Percentiles rank a stretch among this genome's conserved stretches.
These are phyloP conservation scores for Jackrogersella minutella DNA, from an alignment of 495 filamentous ascomycete genomes.

Conservation along the genomic window DNA sequence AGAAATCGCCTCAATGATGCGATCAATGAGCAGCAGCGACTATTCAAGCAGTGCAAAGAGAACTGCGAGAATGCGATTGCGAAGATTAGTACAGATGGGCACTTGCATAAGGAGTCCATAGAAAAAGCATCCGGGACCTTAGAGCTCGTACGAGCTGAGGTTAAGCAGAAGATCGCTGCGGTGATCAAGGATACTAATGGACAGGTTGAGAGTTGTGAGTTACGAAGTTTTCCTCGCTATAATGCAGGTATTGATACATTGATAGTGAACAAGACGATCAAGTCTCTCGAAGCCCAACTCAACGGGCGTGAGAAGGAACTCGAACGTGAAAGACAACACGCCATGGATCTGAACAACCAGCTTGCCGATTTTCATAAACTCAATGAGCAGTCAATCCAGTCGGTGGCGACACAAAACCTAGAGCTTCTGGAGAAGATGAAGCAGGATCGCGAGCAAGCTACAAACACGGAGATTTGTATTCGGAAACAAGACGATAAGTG, in stretches of 20 bases:
- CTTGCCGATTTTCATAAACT: constrained; percentile 40
- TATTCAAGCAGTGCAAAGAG: constrained; percentile 44
- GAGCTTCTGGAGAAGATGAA: constrained; percentile 46
- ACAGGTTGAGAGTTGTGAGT: constrained; percentile 45
- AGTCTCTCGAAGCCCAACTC: constrained; percentile 35
- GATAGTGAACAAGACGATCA: constrained; percentile 44
- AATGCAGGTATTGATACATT: neutral
- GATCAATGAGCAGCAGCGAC: constrained; percentile 50
- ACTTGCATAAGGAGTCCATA: constrained; percentile 22
- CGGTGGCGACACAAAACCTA: constrained; percentile 39
- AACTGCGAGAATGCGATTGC: constrained; percentile 41
- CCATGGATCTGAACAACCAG: constrained; percentile 37
- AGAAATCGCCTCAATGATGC: constrained; percentile 47
- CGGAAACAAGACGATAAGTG: constrained; percentile 36
- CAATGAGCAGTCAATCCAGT: constrained; percentile 41
- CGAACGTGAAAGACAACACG: constrained; percentile 36
- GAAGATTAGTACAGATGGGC: constrained; percentile 35
- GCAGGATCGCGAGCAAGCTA: constrained; percentile 10
- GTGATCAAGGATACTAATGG: constrained; percentile 38
- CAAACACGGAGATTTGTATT: constrained; percentile 17
- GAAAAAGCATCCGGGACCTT: constrained; percentile 40
- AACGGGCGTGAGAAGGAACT: constrained; percentile 45
- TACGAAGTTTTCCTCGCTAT: neutral
- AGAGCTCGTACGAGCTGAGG: constrained; percentile 45
- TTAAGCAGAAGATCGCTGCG: constrained; percentile 44